Evolutionary conservation across 23 red algal species (phyloP), one percentile per base, ranked within the genome.

Genomic region (Gracilaria gracilis): DNA sequence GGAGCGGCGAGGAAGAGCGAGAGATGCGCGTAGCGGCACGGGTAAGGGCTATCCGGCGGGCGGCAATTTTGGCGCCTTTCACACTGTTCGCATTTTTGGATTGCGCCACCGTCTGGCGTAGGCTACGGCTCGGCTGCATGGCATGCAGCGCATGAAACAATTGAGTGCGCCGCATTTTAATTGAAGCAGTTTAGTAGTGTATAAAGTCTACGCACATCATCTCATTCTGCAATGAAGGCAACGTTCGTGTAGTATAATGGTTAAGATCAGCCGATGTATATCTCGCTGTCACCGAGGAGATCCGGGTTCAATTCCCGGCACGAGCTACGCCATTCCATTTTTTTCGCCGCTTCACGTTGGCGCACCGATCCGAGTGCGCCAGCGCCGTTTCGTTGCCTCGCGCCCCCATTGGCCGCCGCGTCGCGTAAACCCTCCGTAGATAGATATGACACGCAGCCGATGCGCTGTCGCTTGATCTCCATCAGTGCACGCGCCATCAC

Each of bases 261-360:
- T 73, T 73, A 73, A 73, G 34, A 29, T 42, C 67, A 78, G 69
- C 85, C 85, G 67, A 47, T 51, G 85, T 89, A 89, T 89, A 89
- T 89, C 71, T 89, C 85, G 85, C 85, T 89, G 85, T 89, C 85
- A 89, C 85, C 85, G 85, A 89, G 71, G 85, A 80, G 85, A 89
- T 89, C 85, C 85, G 85, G 85, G 85, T 89, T 89, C 85, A 89
- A 89, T 89, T 89, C 85, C 85, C 85, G 85, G 85, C 85, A 89
- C 85, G 85, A 89, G 85, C 85, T 89, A 40, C 4, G 67, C 67
- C 5, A 44, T 42, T 29, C 28, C 3, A 44, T 73, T 73, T 44
- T 73, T 5, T 15, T 42, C 44, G 6, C 24, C 9, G 24, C n/a
- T 64, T 6, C 59, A 64, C 21, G 21, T 6, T n/a, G 21, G 8